These are phyloP conservation scores for Xylariales sp. DNA, from an alignment of 2,329 filamentous ascomycete species.

Conservation along the genomic window DNA sequence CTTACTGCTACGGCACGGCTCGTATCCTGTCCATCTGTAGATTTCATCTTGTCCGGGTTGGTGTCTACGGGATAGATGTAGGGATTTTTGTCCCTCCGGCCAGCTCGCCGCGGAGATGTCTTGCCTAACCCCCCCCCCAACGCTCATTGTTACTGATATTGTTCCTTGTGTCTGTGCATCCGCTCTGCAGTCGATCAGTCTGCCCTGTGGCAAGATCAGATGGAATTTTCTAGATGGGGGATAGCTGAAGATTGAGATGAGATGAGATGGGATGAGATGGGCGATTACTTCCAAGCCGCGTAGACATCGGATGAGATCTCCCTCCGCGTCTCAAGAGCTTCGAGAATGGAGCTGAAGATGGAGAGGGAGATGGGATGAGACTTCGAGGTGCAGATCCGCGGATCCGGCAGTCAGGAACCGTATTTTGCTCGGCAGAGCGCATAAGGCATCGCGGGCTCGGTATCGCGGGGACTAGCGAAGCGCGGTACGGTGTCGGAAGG, in stretches of 20 bases:
- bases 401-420: not conserved
- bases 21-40: not conserved
- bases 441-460: constrained; percentile 18
- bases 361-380: constrained; percentile 20
- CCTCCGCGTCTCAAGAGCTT: constrained; percentile 31
- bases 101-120: not conserved
- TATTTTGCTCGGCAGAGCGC: not conserved
- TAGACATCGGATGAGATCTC: constrained; percentile 30
- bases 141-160: not conserved
- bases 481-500: constrained; percentile 13
- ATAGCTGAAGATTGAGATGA: not conserved
- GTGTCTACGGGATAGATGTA: not conserved
- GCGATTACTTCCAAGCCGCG: constrained; percentile 3
- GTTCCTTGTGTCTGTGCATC: constrained; percentile 14
- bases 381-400: constrained; percentile 19
- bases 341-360: constrained; percentile 19
- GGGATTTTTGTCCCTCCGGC: not conserved
- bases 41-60: not conserved
- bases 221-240: too few species aligned
- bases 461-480: constrained; percentile 5
- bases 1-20: constrained; percentile 12
- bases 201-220: constrained; percentile 7
- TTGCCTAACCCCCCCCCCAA: not conserved
- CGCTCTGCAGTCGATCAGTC: constrained; percentile 23
- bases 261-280: not conserved